These are phyloP conservation scores for Pelargonium cotyledonis DNA, from an alignment of 441 rosid genomes.

Conservation along the genomic window DNA sequence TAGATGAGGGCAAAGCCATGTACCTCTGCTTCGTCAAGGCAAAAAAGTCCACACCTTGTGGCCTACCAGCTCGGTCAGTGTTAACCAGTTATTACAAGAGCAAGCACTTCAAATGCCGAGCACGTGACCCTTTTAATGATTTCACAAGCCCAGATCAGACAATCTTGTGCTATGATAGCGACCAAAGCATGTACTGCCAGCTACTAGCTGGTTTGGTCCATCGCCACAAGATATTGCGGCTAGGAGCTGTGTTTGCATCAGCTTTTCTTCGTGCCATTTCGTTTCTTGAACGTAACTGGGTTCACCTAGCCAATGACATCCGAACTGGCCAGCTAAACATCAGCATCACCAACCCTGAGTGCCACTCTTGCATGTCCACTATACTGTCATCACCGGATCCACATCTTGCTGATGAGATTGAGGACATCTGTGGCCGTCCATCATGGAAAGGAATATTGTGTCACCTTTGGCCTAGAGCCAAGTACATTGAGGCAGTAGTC, in stretches of 20 bases:
- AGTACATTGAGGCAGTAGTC: slow-evolving; percentile 82
- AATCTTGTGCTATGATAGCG: slow-evolving; percentile 67
- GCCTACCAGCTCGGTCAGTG: slow-evolving; percentile 78
- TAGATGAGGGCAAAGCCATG: slow-evolving; percentile 89
- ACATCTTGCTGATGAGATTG: slow-evolving; percentile 56
- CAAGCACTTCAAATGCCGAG: slow-evolving; percentile 66
- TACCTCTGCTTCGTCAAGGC: slow-evolving; percentile 68
- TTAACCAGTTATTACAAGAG: slow-evolving; percentile 89
- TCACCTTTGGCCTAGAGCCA: slow-evolving; percentile 74
- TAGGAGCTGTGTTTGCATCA: slow-evolving; percentile 84
- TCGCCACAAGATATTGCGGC: slow-evolving; percentile 59
- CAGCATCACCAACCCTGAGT: slow-evolving; percentile 54
- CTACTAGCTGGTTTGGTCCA: slow-evolving; percentile 69
- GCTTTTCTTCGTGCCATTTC: slow-evolving; percentile 76
- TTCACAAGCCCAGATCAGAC: slow-evolving; percentile 67
- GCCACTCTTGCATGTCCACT: slow-evolving; percentile 46
- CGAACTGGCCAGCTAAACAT: slow-evolving; percentile 46
- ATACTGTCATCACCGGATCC: slow-evolving; percentile 48
- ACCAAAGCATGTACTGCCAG: slow-evolving; percentile 95
- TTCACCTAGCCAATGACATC: slow-evolving; percentile 55
- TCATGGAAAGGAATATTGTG: slow-evolving; percentile 84
- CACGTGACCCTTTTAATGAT: slow-evolving; percentile 60
- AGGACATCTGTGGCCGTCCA: slow-evolving; percentile 48
- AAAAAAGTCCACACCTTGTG: slow-evolving; percentile 66
- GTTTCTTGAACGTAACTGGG: slow-evolving; percentile 71